A percentile compares a stretch with the other conserved stretches of the same genome.
Conservation (phyloP, 2,329 filamentous ascomycete genomes). For the Onygenales sp. region DNA sequence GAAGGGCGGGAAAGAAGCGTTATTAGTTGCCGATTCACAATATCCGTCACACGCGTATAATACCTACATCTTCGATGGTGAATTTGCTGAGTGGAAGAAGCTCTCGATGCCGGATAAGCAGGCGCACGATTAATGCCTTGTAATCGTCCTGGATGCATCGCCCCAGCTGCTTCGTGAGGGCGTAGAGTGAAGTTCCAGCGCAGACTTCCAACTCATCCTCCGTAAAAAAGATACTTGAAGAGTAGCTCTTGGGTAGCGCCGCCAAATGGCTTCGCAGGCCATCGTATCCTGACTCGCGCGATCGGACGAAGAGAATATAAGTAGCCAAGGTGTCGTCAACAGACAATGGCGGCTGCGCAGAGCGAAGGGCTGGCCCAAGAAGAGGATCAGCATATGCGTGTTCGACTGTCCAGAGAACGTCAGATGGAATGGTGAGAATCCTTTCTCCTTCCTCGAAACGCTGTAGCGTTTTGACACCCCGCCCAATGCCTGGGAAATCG, state of each 20-base stretch:
- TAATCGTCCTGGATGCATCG: slow-evolving; percentile 22
- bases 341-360: slow-evolving; percentile 21
- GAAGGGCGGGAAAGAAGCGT: slow-evolving; percentile 12
- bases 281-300: slow-evolving; percentile 24
- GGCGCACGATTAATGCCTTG: slow-evolving; percentile 17
- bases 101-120: slow-evolving; percentile 22
- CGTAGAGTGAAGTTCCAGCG: slow-evolving; percentile 24
- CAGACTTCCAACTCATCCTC: slow-evolving; percentile 26
- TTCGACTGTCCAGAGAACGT: slow-evolving; percentile 24
- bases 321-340: slow-evolving; percentile 25
- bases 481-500: slow-evolving; percentile 24
- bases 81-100: slow-evolving; percentile 26
- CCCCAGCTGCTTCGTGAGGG: slow-evolving; percentile 23
- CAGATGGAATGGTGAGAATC: slow-evolving; percentile 24
- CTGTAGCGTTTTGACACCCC: slow-evolving; percentile 21
- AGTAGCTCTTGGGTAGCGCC: slow-evolving; percentile 23
- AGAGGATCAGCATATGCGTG: slow-evolving; percentile 23
- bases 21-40: slow-evolving; percentile 13
- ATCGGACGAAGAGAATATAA: slow-evolving; percentile 26
- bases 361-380: slow-evolving; percentile 23
- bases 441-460: slow-evolving; percentile 24
- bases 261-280: slow-evolving; percentile 20
- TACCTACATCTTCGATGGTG: slow-evolving; percentile 25
- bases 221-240: slow-evolving; percentile 26
- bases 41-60: slow-evolving; percentile 12